Percentiles rank a stretch among this genome's conserved stretches.
phyloP scores from a whole-genome alignment of 1,284 basidiomycete genomes.

The Trametes hirsuta region DNA sequence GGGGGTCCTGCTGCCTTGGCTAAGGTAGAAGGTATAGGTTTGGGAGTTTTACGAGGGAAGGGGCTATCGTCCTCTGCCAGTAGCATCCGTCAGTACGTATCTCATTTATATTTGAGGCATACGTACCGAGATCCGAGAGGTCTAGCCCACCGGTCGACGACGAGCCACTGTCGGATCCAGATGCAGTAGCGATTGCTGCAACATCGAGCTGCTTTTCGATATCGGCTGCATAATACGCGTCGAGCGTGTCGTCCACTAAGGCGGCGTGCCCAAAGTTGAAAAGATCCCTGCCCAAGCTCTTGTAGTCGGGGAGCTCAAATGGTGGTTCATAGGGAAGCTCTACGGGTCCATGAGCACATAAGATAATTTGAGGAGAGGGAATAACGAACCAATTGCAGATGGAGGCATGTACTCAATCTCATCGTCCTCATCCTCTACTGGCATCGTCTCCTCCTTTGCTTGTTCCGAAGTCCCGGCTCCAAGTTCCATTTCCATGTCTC shows the following conservation, averaged over 20 bases:
- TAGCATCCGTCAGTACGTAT: neutral
- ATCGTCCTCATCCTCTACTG: conserved; percentile 52
- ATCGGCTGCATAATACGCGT: conserved; percentile 32
- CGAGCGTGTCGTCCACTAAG: conserved; percentile 33
- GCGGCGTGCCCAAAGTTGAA: conserved; percentile 31
- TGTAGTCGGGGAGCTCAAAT: conserved; percentile 41
- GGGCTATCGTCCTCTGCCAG: conserved; percentile 17
- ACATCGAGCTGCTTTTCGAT: conserved; percentile 32
- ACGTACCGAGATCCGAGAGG: conserved; percentile 32
- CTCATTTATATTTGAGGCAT: neutral
- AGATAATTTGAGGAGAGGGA: neutral
- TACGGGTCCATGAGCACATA: conserved; percentile 7
- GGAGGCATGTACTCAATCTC: conserved; percentile 83
- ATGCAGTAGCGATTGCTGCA: conserved; percentile 23
- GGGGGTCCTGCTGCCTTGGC: neutral
- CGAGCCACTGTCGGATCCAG: conserved; percentile 25
- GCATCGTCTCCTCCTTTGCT: conserved; percentile 39
- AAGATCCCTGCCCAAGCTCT: conserved; percentile 29
- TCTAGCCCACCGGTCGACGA: conserved; percentile 22
- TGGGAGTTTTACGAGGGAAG: conserved; percentile 3
- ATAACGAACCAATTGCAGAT: conserved; percentile 58
- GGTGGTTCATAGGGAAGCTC: conserved; percentile 39
- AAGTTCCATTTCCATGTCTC: conserved; percentile 46
- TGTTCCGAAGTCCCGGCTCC: conserved; percentile 31
- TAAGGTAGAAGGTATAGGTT: neutral